Base-by-base conservation (phyloP, 148 eudicot genomes). In the Pharnaceum exiguum region DNA sequence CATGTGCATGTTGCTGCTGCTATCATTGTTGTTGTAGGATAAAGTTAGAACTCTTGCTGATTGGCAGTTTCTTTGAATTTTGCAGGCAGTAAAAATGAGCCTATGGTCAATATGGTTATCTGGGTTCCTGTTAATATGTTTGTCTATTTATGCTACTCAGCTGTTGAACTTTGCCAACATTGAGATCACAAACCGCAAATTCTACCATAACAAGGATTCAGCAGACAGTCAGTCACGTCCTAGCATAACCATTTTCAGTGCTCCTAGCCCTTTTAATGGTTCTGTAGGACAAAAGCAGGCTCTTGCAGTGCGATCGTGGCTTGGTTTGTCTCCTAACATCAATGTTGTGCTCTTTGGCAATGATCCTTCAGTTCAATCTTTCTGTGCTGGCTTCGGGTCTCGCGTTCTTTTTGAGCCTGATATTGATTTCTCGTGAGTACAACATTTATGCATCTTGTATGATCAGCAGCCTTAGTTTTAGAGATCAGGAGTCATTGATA, bases 291-390 rank as follows among this genome's bases (percentile, higher is more conserved):
- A 60, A 54, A 84, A 73, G 51, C 93, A 84, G 71, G 59, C 44
- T 71, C 76, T 82, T 65, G 97, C 93, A 70, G 72, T 90, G 57
- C 59, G 78, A 76, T 90, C 97, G 67, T 90, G 97, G 97, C 87
- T 90, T 56, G 85, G 83, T 11, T 77, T 90, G 30, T 82, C 95
- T 19, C 73, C 77, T 43, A 59, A 78, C 46, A 49, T 87, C 44
- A 62, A 46, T 71, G 89, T 87, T 62, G 91, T 87, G 62, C 82
- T 90, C 22, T 90, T 87, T 70, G 78, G 91, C 51, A 77, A 80
- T 53, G 65, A 90, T 56, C 83, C 87, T 8, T 77, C 78, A 59
- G 77, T 75, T 67, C 58, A 60, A 44, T 59, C 77, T 55, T 79
- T 87, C 59, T 91, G 89, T 53, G 77, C 54, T 54, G 57, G 54